Evolutionary conservation across 768 basidiomycete species (phyloP).

Genomic region (Mycena galopus): DNA sequence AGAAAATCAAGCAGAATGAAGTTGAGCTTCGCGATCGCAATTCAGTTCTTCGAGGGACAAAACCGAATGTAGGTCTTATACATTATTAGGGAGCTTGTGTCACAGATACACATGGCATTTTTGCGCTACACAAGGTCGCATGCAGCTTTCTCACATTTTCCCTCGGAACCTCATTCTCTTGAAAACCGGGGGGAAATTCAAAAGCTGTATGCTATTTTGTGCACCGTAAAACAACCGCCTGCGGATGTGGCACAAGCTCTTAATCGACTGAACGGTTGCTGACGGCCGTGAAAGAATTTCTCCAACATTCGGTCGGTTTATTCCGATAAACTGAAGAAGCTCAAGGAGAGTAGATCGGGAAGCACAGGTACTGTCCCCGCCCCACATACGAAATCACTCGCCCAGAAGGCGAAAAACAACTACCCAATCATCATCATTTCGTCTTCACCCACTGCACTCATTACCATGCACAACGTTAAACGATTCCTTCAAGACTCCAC

Average conservation of each 20-base stretch:
- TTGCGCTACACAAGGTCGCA: no score
- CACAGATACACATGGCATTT: no score
- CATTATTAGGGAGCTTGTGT: no score
- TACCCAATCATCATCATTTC: constrained; percentile 98
- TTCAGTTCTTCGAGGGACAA: constrained; percentile 85
- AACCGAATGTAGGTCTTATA: constrained; percentile 72
- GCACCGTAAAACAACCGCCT: no score
- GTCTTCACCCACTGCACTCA: constrained; percentile 92
- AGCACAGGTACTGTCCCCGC: constrained; percentile 51
- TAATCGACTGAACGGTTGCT: no score
- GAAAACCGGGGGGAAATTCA: no score
- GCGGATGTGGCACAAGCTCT: no score
- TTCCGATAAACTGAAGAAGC: constrained; percentile 82
- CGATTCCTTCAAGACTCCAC: constrained; percentile 91
- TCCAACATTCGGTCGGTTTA: constrained; percentile 73
- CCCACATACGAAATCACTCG: constrained; percentile 71
- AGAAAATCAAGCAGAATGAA: constrained; percentile 82
- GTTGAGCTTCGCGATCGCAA: constrained; percentile 88
- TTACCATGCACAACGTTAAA: constrained; percentile 98
- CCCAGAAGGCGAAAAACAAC: constrained; percentile 82
- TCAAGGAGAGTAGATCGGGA: constrained; percentile 76
- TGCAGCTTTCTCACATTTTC: no score
- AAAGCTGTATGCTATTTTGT: no score
- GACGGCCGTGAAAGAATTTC: constrained; percentile 79
- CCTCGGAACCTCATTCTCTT: no score